Evolutionary conservation across 805 yeast species (phyloP), one percentile per base, ranked within the genome.

Genomic region (Schizosaccharomyces osmophilus): DNA sequence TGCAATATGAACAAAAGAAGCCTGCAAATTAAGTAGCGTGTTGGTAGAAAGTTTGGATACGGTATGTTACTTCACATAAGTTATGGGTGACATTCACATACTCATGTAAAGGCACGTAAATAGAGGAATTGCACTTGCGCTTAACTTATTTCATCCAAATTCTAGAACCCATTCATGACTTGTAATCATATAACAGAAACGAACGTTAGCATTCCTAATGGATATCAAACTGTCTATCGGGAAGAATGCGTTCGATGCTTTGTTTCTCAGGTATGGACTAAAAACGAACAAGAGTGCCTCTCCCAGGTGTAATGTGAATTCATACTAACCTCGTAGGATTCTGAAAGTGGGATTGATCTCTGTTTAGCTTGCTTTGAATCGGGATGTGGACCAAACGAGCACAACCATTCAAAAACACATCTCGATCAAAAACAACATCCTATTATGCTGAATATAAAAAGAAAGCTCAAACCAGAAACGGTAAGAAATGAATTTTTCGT

Each of bases 361-460:
- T 89, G 96, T 64, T 73, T 93, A 60, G 66, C 73, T 1, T 83
- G 95, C 66, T 86, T 78, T 70, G 63, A 68, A 19, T 73, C 74
- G 5, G 69, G 71, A 0, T 73, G 69, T 58, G 48, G 61, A 22
- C 59, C 75, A 29, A 85, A 84, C 62, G 81, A 87, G 5, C 85
- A 84, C 60, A 79, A 84, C 59, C 74, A 81, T 58, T 74, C 89
- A 0, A 65, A 66, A 4, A 72, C 78, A 59, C 96, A 90, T 69
- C 71, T 72, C 62, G 69, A 74, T 11, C 73, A 74, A 57, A 73
- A 78, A 1, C 75, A 77, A 11, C 89, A 87, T 68, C 72, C 74
- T 1, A 66, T 77, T 11, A 87, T 75, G 66, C 73, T 89, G 63
- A 84, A 83, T 64, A 75, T 85, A 63, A 73, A 68, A 48, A 79